Conservation (phyloP, 176 grass and related monocot genomes). For the Oryza meyeriana region DNA sequence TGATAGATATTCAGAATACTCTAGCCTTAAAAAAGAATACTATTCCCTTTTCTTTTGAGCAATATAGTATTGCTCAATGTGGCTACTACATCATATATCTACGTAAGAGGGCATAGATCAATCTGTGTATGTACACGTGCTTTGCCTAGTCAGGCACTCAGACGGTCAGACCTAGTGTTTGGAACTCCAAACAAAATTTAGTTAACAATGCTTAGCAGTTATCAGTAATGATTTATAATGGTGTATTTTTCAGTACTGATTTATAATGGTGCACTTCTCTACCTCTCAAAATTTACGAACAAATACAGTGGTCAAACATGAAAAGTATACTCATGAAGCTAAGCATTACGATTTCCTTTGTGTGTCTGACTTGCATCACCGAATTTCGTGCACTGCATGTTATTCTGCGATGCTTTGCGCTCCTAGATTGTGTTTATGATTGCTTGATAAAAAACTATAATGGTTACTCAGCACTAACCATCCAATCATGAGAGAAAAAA, state of each 20-base stretch:
- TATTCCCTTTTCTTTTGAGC: neutral
- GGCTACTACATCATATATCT: neutral
- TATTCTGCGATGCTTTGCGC: neutral
- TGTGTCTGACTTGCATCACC: neutral
- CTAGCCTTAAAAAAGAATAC: neutral
- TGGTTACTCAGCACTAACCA: neutral
- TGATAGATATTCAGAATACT: no score
- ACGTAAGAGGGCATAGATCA: neutral
- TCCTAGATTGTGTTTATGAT: conserved; percentile 22
- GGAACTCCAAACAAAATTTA: neutral
- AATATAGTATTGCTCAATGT: neutral
- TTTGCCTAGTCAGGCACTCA: neutral
- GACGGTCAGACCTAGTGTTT: neutral
- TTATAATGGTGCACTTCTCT: neutral
- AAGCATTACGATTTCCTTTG: neutral
- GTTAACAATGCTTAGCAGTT: neutral
- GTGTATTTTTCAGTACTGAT: no score
- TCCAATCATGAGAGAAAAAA: neutral
- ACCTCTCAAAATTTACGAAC: neutral
- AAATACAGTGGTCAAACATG: neutral
- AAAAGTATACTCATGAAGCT: neutral
- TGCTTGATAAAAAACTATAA: neutral
- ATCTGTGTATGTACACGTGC: neutral
- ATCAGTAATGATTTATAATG: neutral
- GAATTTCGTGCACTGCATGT: neutral